These are phyloP conservation scores for Vanilla planifolia DNA, from an alignment of 106 monocot genomes.

Conservation along the genomic window DNA sequence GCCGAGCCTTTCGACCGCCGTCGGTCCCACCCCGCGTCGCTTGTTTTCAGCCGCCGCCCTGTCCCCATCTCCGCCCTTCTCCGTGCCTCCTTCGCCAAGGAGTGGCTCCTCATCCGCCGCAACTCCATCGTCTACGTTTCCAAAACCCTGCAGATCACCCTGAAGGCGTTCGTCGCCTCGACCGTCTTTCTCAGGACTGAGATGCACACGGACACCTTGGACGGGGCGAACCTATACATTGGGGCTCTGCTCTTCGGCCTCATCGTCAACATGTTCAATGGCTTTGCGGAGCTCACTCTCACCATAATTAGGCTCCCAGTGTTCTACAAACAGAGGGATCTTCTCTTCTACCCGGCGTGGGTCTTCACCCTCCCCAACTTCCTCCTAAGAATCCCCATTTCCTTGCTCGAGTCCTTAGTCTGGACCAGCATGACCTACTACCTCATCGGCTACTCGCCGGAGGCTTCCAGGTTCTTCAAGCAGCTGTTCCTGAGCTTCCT, in stretches of 20 bases:
- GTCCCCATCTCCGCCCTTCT: constrained; percentile 50
- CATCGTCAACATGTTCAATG: constrained; percentile 65
- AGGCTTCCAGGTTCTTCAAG: constrained; percentile 65
- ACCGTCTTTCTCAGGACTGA: constrained; percentile 43
- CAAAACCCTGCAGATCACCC: constrained; percentile 59
- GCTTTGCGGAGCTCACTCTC: constrained; percentile 68
- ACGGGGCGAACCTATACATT: constrained; percentile 42
- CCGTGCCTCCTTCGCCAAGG: constrained; percentile 55
- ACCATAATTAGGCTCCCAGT: constrained; percentile 57
- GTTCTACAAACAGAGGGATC: constrained; percentile 79
- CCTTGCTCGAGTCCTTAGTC: constrained; percentile 49
- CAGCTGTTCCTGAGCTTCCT: constrained; percentile 47
- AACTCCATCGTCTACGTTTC: constrained; percentile 67
- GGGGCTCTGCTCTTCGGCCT: constrained; percentile 61
- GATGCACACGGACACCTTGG: constrained; percentile 30
- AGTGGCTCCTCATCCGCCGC: constrained; percentile 74
- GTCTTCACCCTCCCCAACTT: constrained; percentile 49
- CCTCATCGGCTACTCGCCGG: constrained; percentile 57
- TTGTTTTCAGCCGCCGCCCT: constrained; percentile 31
- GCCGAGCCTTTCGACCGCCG: constrained; percentile 44
- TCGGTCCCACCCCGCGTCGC: constrained; percentile 42
- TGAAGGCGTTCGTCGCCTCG: constrained; percentile 32
- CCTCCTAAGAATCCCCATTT: constrained; percentile 49
- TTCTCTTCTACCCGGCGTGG: constrained; percentile 73
- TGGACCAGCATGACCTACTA: constrained; percentile 58